These are phyloP conservation scores for Monilinia vaccinii-corymbosi DNA, from an alignment of 2,329 filamentous ascomycete genomes.

Conservation along the genomic window DNA sequence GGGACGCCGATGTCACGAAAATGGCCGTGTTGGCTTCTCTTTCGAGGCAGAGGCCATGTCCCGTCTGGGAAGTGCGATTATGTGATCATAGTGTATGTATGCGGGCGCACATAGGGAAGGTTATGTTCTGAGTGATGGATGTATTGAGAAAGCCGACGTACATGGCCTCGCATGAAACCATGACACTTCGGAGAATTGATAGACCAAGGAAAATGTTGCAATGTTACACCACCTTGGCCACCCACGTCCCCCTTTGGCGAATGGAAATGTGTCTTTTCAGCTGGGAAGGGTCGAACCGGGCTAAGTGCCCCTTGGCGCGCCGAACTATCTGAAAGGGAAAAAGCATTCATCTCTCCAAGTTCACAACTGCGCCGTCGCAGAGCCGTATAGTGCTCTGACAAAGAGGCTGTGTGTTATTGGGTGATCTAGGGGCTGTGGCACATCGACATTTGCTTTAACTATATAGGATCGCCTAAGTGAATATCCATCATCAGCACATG, in stretches of 20 bases:
- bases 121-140: background rate
- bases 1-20: background rate
- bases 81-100: background rate
- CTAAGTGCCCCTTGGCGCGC: background rate
- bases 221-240: background rate
- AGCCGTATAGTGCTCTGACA: too few relatives aligned
- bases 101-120: background rate
- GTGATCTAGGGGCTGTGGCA: background rate
- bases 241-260: background rate
- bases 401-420: background rate
- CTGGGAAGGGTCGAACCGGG: background rate
- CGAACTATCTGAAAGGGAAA: too few relatives aligned
- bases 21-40: background rate
- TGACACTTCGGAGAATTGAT: background rate
- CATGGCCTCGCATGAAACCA: background rate
- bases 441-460: background rate
- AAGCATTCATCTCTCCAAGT: background rate
- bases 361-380: too few relatives aligned
- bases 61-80: background rate
- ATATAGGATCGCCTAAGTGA: slow-evolving; percentile 3
- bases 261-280: background rate
- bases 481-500: background rate
- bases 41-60: background rate
- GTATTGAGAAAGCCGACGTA: background rate
- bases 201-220: background rate